Conservation (phyloP, 495 filamentous ascomycete species). For the Pyrenopolyporus hunteri region DNA sequence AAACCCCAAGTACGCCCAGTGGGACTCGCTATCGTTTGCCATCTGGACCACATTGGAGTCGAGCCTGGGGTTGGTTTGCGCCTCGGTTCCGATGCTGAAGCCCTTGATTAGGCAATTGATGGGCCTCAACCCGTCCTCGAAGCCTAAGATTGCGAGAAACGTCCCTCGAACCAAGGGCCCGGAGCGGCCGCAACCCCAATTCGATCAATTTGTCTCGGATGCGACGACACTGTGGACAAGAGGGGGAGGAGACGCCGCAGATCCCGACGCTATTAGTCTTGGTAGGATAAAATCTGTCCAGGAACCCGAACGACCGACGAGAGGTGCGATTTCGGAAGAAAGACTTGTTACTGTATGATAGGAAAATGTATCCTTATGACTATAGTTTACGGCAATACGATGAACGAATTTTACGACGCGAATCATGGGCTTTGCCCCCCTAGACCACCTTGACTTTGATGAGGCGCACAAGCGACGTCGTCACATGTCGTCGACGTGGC, state of each 20-base stretch:
- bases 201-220: slow-evolving; percentile 23
- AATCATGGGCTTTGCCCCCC: not conserved
- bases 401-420: slow-evolving; percentile 17
- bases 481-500: slow-evolving; percentile 5
- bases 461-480: too few relatives aligned
- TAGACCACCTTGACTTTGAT: not conserved
- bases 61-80: slow-evolving; percentile 34
- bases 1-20: slow-evolving; percentile 37
- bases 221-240: slow-evolving; percentile 28
- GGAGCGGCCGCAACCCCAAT: not conserved
- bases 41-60: slow-evolving; percentile 39
- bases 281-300: slow-evolving; percentile 10
- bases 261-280: slow-evolving; percentile 16
- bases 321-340: slow-evolving; percentile 13
- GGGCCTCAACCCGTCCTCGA: slow-evolving; percentile 34
- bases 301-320: slow-evolving; percentile 4
- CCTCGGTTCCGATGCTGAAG: slow-evolving; percentile 36
- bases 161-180: slow-evolving; percentile 22
- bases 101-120: slow-evolving; percentile 32
- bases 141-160: slow-evolving; percentile 28
- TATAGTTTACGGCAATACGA: slow-evolving; percentile 13
- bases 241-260: slow-evolving; percentile 10
- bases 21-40: slow-evolving; percentile 35
- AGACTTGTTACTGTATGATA: slow-evolving; percentile 21
- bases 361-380: not conserved